phyloP scores from a whole-genome alignment of 2,329 filamentous ascomycete species.

The Paecilomyces variotii region DNA sequence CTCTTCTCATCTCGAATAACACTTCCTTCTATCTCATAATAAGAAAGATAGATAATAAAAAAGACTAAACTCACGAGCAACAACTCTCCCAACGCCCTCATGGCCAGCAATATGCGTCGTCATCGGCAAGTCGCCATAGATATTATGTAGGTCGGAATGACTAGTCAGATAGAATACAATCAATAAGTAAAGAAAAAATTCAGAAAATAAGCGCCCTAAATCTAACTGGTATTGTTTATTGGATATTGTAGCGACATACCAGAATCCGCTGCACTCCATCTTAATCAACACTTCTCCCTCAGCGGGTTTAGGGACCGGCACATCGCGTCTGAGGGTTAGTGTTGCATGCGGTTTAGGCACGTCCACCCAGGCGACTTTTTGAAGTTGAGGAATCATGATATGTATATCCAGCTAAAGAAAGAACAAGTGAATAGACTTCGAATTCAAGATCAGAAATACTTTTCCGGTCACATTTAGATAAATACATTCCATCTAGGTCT shows the following conservation, averaged over 20 bases:
- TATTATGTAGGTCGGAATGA: constrained; percentile 33
- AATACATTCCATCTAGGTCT: too few species aligned
- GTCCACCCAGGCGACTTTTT: constrained; percentile 30
- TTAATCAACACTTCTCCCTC: constrained; percentile 31
- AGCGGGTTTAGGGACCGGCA: constrained; percentile 23
- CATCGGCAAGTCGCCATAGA: constrained; percentile 25
- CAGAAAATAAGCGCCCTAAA: too few species aligned
- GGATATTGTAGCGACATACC: constrained; percentile 6
- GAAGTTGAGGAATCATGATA: constrained; percentile 18
- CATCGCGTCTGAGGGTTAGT: constrained; percentile 26
- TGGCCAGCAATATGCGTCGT: constrained; percentile 30
- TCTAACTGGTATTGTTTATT: too few species aligned
- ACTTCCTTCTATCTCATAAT: too few species aligned
- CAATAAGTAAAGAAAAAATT: background rate
- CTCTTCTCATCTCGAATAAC: too few species aligned
- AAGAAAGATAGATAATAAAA: background rate
- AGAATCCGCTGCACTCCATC: constrained; percentile 34
- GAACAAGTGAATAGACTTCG: too few species aligned
- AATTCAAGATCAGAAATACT: too few species aligned
- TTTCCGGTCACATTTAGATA: too few species aligned
- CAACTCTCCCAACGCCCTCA: constrained; percentile 31
- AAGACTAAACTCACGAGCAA: constrained; percentile 3
- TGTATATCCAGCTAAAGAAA: too few species aligned
- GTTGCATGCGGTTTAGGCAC: constrained; percentile 25
- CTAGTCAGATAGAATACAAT: constrained; percentile 3